Evolutionary conservation across 2,329 filamentous ascomycete species (phyloP), one percentile per base, ranked within the genome.

Genomic region (Neodidymelliopsis sp.): DNA sequence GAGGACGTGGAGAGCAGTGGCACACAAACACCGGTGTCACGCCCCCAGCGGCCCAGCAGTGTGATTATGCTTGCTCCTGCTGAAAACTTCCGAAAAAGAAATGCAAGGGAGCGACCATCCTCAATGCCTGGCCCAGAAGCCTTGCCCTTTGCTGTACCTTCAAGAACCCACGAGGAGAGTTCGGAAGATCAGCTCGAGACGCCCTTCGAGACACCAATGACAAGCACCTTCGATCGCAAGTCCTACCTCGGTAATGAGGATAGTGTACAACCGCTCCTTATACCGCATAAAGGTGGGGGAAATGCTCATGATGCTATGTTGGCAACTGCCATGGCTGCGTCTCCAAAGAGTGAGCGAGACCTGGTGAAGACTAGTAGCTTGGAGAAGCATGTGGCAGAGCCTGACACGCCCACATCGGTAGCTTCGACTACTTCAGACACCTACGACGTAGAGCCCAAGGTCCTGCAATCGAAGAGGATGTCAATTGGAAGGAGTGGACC

Each of bases 1-100:
- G 87, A 88, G 5, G 77, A 76, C 13, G 53, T 45, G 2, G 64
- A 70, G 27, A 60, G 53, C 30, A 56, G 53, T 18, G 60, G 60
- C 22, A 56, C 43, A 8, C 51, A 67, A 34, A 70, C 67, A 4
- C 63, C 69, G 1, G 55, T 70, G 1, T 46, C 57, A 16, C 61
- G 54, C 7, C 49, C 56, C 1, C 56, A 57, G 36, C 61, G 70
- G 9, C 67, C 69, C 2, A 53, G 56, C 12, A 71, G 71, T 37
- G 63, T 63, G 52, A 59, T 72, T 15, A 43, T 68, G 57, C 59
- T 66, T 16, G 55, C 65, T 6, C 54, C 62, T 12, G 56, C 43
- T 2, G 62, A 65, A 6, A 49, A 37, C 2, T 53, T 62, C 23
- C 61, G 56, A 39, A 59, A 40, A 31, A 58, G 55, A 30, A 20